phyloP scores from a whole-genome alignment of 371 early-diverging fungal genomes.

The Mortierella sp. region DNA sequence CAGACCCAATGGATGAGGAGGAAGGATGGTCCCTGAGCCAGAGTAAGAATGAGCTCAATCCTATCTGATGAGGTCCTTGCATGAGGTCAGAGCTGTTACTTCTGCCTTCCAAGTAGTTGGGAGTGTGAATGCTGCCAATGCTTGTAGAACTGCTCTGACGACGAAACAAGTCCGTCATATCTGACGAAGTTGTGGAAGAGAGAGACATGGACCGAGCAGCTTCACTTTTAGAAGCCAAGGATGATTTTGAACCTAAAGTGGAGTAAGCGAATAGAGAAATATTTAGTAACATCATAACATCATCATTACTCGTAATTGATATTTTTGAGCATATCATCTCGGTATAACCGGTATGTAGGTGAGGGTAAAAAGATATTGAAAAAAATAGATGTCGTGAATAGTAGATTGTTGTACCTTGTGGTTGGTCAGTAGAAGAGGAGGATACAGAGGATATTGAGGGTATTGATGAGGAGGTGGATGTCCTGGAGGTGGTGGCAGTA shows the following conservation, averaged over 20 bases:
- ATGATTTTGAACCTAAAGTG: conserved; percentile 1
- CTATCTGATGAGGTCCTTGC: conserved; percentile 25
- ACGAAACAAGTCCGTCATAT: conserved; percentile 26
- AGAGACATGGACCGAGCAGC: conserved; percentile 23
- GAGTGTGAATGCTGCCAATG: conserved; percentile 1
- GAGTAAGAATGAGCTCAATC: conserved; percentile 30
- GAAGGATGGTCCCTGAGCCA: conserved; percentile 54
- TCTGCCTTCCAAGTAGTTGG: conserved; percentile 6
- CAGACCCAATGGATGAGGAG: conserved; percentile 47
- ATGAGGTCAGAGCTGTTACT: conserved; percentile 6
- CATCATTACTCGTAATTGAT: not conserved
- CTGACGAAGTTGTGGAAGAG: conserved; percentile 17
- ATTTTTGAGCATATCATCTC: too few relatives aligned
- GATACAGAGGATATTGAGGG: conserved; percentile 7
- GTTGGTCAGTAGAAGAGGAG: conserved; percentile 3
- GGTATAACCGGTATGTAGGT: too few relatives aligned
- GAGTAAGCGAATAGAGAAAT: not conserved
- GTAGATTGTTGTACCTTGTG: not conserved
- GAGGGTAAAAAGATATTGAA: not conserved
- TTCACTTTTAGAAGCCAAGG: conserved; percentile 18
- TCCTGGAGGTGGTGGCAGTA: conserved; percentile 5
- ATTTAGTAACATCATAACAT: not conserved
- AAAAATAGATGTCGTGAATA: not conserved
- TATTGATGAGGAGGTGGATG: conserved; percentile 15
- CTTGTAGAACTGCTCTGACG: conserved; percentile 21